Percentiles rank a stretch among this genome's conserved stretches.
Conservation (phyloP, 1,284 basidiomycete genomes). For the Marasmius tenuissimus region DNA sequence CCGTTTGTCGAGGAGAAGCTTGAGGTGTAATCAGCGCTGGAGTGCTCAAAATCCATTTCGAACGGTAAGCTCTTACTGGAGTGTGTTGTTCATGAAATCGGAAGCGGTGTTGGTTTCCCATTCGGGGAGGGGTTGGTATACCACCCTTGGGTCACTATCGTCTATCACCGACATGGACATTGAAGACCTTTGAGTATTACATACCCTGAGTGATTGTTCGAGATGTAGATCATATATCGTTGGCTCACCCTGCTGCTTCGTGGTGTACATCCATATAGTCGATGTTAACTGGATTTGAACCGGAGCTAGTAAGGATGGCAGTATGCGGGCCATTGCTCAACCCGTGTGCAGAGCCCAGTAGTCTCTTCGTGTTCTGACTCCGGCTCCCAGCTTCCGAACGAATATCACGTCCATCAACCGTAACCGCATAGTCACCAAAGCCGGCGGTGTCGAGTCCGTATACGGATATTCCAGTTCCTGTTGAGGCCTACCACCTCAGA, state of each 20-base stretch:
- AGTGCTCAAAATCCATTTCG: not conserved
- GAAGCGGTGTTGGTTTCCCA: conserved; percentile 32
- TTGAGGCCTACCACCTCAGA: conserved; percentile 7
- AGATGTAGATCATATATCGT: conserved; percentile 15
- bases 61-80: conserved; percentile 34
- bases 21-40: conserved; percentile 4
- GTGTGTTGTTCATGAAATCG: conserved; percentile 35
- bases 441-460: conserved; percentile 45
- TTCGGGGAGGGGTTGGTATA: conserved; percentile 36
- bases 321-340: conserved; percentile 46
- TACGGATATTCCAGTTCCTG: conserved; percentile 54
- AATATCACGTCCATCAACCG: conserved; percentile 44
- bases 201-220: not conserved
- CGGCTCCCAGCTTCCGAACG: conserved; percentile 35
- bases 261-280: conserved; percentile 46
- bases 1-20: conserved; percentile 41
- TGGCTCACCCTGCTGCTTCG: conserved; percentile 37
- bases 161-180: conserved; percentile 34
- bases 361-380: conserved; percentile 30
- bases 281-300: conserved; percentile 44
- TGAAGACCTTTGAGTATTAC: conserved; percentile 23
- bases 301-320: conserved; percentile 43
- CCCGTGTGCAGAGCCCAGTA: conserved; percentile 41
- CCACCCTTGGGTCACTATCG: conserved; percentile 37
- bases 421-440: conserved; percentile 48